Conservation (phyloP, 495 filamentous ascomycete species). For the Lepidopterella palustris region DNA sequence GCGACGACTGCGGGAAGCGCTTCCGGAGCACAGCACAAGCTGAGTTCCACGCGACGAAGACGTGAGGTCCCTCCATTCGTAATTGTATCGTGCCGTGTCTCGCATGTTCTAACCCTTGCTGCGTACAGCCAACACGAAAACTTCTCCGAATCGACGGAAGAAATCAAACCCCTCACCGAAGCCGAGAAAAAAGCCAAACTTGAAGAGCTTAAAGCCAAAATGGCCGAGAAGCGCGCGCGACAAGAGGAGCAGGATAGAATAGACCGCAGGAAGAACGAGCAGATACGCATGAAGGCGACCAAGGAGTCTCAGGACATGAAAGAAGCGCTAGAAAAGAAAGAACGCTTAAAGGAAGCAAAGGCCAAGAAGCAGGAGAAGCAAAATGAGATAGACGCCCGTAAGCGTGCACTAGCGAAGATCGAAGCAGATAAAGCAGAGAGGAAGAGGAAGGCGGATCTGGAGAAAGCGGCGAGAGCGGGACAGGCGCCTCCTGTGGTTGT, state of each 20-base stretch:
- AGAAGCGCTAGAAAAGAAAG: slow-evolving; percentile 69
- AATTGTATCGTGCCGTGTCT: neutral
- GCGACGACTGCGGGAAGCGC: slow-evolving; percentile 89
- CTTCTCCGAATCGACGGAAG: slow-evolving; percentile 88
- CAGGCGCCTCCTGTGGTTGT: slow-evolving; percentile 43
- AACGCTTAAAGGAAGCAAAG: slow-evolving; percentile 82
- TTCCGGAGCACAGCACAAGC: slow-evolving; percentile 75
- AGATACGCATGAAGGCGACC: slow-evolving; percentile 65
- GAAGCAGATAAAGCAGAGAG: slow-evolving; percentile 84
- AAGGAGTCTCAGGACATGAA: slow-evolving; percentile 37
- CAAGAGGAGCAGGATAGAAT: slow-evolving; percentile 69
- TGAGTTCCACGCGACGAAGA: slow-evolving; percentile 84
- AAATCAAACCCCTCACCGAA: slow-evolving; percentile 81
- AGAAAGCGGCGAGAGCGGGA: slow-evolving; percentile 78
- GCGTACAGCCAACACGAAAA: slow-evolving; percentile 65
- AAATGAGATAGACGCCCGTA: slow-evolving; percentile 80
- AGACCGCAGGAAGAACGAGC: slow-evolving; percentile 86
- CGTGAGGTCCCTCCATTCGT: slow-evolving; percentile 41
- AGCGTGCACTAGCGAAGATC: slow-evolving; percentile 83
- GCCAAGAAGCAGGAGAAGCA: slow-evolving; percentile 79
- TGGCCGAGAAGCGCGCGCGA: slow-evolving; percentile 66
- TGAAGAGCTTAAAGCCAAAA: slow-evolving; percentile 62
- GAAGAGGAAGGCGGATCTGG: slow-evolving; percentile 70
- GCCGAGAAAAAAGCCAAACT: slow-evolving; percentile 76
- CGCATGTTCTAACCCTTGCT: neutral